Percentiles rank a stretch among this genome's conserved stretches.
These are phyloP conservation scores for Strobilomyces echinocephalus DNA, from an alignment of 768 basidiomycete genomes.

Conservation along the genomic window DNA sequence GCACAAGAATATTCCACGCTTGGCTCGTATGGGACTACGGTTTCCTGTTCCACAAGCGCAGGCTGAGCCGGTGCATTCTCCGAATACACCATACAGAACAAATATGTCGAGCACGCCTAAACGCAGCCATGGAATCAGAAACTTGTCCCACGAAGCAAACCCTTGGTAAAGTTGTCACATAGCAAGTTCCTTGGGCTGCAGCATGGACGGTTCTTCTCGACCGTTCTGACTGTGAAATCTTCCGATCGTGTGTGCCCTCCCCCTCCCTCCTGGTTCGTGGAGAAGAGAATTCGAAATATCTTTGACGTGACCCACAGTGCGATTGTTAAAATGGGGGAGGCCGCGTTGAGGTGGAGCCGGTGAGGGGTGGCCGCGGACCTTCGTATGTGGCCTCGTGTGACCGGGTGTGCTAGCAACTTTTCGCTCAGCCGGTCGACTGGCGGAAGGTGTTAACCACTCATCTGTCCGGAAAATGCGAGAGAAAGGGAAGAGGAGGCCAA, in stretches of 20 bases:
- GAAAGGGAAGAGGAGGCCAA: background rate
- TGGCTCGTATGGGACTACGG: slow-evolving; percentile 5
- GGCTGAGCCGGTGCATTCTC: slow-evolving; percentile 4
- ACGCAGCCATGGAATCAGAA: background rate
- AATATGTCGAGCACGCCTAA: slow-evolving; percentile 5
- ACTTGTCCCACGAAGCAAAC: background rate
- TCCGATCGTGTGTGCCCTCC: background rate
- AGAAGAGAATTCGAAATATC: slow-evolving; percentile 8
- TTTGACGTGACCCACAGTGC: slow-evolving; percentile 13
- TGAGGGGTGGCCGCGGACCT: slow-evolving; percentile 3
- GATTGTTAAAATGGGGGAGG: slow-evolving; percentile 10
- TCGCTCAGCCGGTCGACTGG: background rate
- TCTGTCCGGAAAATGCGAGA: background rate
- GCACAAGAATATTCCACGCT: slow-evolving; percentile 8
- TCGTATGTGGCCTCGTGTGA: background rate
- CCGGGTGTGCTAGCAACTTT: background rate
- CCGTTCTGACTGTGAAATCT: slow-evolving; percentile 17
- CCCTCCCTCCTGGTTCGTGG: background rate
- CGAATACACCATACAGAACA: background rate
- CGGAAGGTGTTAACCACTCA: background rate
- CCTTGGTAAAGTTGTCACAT: background rate
- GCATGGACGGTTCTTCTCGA: slow-evolving; percentile 12
- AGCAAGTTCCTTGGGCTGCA: slow-evolving; percentile 1
- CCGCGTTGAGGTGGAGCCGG: slow-evolving; percentile 9
- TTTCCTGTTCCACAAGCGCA: background rate